Percentiles rank a stretch among this genome's conserved stretches.
Evolutionary conservation across 495 filamentous ascomycete genomes (phyloP).

Genomic region (Penicillium turbatum): DNA sequence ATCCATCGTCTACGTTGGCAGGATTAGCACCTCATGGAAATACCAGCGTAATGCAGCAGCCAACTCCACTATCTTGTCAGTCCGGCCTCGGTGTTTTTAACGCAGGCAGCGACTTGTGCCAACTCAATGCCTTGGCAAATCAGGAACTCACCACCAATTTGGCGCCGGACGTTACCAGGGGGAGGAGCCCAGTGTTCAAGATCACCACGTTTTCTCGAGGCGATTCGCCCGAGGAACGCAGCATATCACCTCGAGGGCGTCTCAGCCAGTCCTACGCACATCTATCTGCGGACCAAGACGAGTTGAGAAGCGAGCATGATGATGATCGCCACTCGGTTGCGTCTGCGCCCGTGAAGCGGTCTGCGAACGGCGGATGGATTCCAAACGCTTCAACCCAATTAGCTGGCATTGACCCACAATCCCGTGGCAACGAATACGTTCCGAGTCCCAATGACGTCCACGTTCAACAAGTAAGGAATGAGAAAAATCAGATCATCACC

Average conservation of each 20-base stretch:
- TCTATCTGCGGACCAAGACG: conserved; percentile 36
- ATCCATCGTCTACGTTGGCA: conserved; percentile 4
- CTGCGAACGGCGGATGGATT: conserved; percentile 34
- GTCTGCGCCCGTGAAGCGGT: conserved; percentile 21
- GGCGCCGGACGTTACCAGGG: conserved; percentile 23
- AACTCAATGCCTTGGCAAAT: conserved; percentile 21
- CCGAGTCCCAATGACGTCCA: conserved; percentile 46
- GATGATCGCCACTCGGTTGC: conserved; percentile 16
- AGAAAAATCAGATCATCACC: conserved; percentile 44
- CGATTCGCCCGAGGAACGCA: conserved; percentile 43
- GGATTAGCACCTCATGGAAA: background rate
- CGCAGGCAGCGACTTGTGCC: conserved; percentile 6
- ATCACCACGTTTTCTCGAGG: conserved; percentile 44
- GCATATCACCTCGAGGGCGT: conserved; percentile 22
- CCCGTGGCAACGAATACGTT: conserved; percentile 37
- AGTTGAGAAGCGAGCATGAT: conserved; percentile 29
- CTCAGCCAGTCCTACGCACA: conserved; percentile 37
- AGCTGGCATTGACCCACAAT: conserved; percentile 38
- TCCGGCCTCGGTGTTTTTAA: conserved; percentile 10
- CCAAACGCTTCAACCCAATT: conserved; percentile 28
- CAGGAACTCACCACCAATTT: conserved; percentile 17
- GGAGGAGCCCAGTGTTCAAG: conserved; percentile 45
- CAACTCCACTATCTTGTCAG: background rate
- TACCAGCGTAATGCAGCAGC: background rate
- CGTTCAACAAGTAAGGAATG: conserved; percentile 31